Percentiles rank a stretch among this genome's conserved stretches.
Conservation (phyloP, 805 yeast species). For the Candida anglica region DNA sequence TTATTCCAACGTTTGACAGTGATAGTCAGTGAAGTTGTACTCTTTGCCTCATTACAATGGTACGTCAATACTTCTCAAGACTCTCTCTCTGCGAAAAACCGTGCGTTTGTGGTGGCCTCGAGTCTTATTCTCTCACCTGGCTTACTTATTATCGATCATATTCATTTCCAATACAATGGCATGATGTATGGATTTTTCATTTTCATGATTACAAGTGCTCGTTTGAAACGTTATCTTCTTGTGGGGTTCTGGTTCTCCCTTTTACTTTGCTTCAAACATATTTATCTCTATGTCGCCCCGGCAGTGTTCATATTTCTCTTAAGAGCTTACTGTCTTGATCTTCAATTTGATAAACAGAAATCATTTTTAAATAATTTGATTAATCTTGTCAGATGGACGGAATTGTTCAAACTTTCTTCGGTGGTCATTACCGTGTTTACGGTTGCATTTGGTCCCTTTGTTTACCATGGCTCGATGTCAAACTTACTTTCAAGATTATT, state of each 20-base stretch:
- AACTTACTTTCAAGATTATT: slow-evolving; percentile 69
- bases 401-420: slow-evolving; percentile 57
- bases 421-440: slow-evolving; percentile 60
- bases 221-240: slow-evolving; percentile 48
- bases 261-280: slow-evolving; percentile 89
- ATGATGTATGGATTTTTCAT: slow-evolving; percentile 84
- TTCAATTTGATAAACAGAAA: slow-evolving; percentile 20
- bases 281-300: slow-evolving; percentile 89
- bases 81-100: slow-evolving; percentile 33
- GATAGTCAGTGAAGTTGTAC: slow-evolving; percentile 65
- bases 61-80: slow-evolving; percentile 46
- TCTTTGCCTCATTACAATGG: slow-evolving; percentile 69
- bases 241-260: slow-evolving; percentile 71
- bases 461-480: slow-evolving; percentile 55
- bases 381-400: slow-evolving; percentile 48
- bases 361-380: slow-evolving; percentile 20
- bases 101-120: slow-evolving; percentile 72
- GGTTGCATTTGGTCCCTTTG: slow-evolving; percentile 77
- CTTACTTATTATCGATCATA: slow-evolving; percentile 84
- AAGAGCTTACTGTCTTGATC: slow-evolving; percentile 65
- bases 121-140: slow-evolving; percentile 89
- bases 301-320: slow-evolving; percentile 81
- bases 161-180: slow-evolving; percentile 96
- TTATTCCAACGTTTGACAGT: slow-evolving; percentile 82
- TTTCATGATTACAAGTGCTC: slow-evolving; percentile 68